Evolutionary conservation across 768 basidiomycete genomes (phyloP).

Genomic region (Lentinula raphanica): DNA sequence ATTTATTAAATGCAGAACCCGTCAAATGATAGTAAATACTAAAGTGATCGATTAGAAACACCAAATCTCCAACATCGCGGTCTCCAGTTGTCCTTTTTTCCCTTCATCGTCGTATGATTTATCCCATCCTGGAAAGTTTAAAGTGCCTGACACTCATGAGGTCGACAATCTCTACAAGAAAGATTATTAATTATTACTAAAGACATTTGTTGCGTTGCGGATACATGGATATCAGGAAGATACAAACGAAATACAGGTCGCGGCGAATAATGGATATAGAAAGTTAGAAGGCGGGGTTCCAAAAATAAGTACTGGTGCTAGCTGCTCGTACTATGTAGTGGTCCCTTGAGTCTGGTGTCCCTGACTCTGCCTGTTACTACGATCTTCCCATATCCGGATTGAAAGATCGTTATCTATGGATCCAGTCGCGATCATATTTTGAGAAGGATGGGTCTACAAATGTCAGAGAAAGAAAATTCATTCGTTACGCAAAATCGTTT

Average conservation of each 20-base stretch:
- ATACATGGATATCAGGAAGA: neutral
- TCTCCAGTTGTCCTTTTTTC: too few relatives aligned
- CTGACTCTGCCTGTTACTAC: neutral
- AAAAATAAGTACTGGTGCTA: neutral
- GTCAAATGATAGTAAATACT: too few relatives aligned
- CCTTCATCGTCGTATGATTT: neutral
- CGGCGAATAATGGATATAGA: neutral
- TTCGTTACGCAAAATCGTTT: neutral
- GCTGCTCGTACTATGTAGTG: neutral
- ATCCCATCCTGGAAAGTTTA: neutral
- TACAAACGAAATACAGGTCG: neutral
- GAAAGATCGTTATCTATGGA: slow-evolving; percentile 80
- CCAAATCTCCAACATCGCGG: too few relatives aligned
- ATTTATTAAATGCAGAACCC: slow-evolving; percentile 57
- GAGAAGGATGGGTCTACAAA: slow-evolving; percentile 77
- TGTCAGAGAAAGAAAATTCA: too few relatives aligned
- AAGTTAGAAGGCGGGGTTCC: neutral
- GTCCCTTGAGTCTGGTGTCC: neutral
- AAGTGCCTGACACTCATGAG: neutral
- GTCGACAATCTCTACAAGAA: slow-evolving; percentile 3
- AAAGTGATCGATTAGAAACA: too few relatives aligned
- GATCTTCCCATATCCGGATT: slow-evolving; percentile 80
- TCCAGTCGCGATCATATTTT: slow-evolving; percentile 85
- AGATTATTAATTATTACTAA: too few relatives aligned
- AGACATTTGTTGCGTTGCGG: neutral